Base-by-base conservation (phyloP, 805 yeast species). In the Starmerella tilneyi region DNA sequence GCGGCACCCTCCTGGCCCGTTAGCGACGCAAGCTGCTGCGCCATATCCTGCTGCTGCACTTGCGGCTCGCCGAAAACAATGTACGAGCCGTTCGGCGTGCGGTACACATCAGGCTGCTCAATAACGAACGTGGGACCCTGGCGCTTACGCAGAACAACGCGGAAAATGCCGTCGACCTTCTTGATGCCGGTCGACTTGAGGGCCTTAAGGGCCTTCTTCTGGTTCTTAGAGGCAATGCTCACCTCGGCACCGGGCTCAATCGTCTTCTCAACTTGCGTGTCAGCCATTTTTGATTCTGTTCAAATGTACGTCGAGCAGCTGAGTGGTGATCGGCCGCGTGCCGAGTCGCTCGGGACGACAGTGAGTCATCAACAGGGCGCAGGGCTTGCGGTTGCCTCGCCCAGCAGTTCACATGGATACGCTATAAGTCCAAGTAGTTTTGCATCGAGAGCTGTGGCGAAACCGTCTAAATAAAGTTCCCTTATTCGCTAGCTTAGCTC, bases 1-100 rank as follows among this genome's bases (percentile, higher is more conserved):
- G 69, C 70, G 45, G 66, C 69, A 49, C 65, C 66, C 37, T 43
- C 53, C 45, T 50, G 56, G 45, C 56, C 61, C 43, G 63, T 67
- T 52, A 66, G 68, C 43, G 64, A 68, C 47, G 73, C 74, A 65
- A 79, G 82, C 64, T 82, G 81, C 69, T 83, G 75, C 70, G 84
- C 79, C 69, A 86, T 72, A 74, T 89, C 95, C 69, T 89, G 96
- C 50, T 46, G 40, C 56, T 56, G 59, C 59, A 84, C 82, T 76
- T 85, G 84, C 65, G 96, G 94, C 72, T 88, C 96, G 72, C 98
- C 98, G 62, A 89, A 88, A 58, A 89, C 96, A 60, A 89, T 80
- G 75, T 83, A 92, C 59, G 94, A 81, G 65, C 96, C 96, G 63
- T 94, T 82, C 55, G 79, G 75, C 53, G 96, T 80, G 71, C 76